Evolutionary conservation across 1,284 basidiomycete species (phyloP), one percentile per base, ranked within the genome.

Genomic region (Ustilago esculenta): DNA sequence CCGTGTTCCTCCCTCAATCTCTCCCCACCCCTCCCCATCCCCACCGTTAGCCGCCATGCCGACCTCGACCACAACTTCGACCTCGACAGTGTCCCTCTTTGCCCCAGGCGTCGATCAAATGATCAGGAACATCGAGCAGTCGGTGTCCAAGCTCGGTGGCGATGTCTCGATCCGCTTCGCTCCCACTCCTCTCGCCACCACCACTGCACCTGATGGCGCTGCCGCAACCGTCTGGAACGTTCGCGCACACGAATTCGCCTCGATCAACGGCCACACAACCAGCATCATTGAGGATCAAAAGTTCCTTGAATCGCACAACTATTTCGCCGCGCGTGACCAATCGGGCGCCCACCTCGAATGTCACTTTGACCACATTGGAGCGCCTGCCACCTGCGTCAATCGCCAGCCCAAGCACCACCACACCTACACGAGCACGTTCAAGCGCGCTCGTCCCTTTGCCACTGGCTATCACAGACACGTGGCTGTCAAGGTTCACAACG

Each of bases 171-270:
- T 57, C 24, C 30, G 32, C 3, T 63, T 69, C 43, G 27, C 21
- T 12, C 58, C 66, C 10, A 63, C 54, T 0, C 54, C 66, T 4
- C 39, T 69, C 29, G 58, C 66, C 36, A 69, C 66, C 29, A 63
- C 59, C 29, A 69, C 58, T 2, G 58, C 59, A 10, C 58, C 66
- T 15, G 51, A 58, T 7, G 66, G 66, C 7, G 59, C 58, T 15
- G 46, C 50, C 3, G 66, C 66, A 1, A 69, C 66, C 14, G 51
- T 69, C 37, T 69, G 66, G 66, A 69, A 69, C 35, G 59, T 69
- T 4, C 48, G 53, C 42, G 66, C 58, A 1, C 53, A 69, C 55
- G 66, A 63, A 41, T 69, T 51, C 43, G 58, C 54, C 24, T 63
- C 58, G 14, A 54, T 54, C 48, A 46, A 55, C 35, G 51, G 51